Conservation (phyloP, 2,329 filamentous ascomycete genomes). For the Corinectria fuckeliana region DNA sequence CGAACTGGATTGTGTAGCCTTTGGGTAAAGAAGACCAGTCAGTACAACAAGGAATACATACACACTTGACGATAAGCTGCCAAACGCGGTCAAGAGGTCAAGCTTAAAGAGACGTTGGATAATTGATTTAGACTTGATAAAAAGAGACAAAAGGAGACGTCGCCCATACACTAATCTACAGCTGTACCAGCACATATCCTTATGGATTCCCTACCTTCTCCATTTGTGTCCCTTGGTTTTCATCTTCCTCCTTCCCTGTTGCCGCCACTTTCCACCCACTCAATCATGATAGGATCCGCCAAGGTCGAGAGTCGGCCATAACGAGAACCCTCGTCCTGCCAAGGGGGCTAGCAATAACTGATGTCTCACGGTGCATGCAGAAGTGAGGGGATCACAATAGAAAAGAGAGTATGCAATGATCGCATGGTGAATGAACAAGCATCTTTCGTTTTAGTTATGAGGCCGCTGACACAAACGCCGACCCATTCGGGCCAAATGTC, state of each 20-base stretch:
- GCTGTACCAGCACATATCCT: conserved; percentile 30
- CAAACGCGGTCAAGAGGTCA: neutral
- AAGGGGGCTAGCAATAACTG: conserved; percentile 10
- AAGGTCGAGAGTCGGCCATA: conserved; percentile 3
- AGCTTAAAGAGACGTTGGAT: conserved; percentile 9
- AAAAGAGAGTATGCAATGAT: conserved; percentile 10
- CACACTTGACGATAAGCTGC: neutral
- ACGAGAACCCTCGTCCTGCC: conserved; percentile 8
- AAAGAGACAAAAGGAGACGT: conserved; percentile 32
- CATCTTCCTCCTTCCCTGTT: conserved; percentile 1
- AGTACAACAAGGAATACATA: neutral
- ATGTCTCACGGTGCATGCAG: conserved; percentile 13
- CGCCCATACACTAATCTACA: conserved; percentile 38
- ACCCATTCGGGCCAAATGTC: conserved; percentile 24
- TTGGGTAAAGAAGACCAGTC: neutral
- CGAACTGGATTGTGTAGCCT: neutral
- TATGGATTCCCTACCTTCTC: conserved; percentile 28
- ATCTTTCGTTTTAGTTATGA: conserved; percentile 25
- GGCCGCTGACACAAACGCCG: conserved; percentile 30
- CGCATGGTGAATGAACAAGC: conserved; percentile 16
- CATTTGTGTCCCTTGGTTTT: neutral
- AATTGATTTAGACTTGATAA: conserved; percentile 30
- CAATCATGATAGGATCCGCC: neutral
- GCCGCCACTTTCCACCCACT: conserved; percentile 1
- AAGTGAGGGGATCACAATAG: conserved; percentile 10